A percentile compares a stretch with the other conserved stretches of the same genome.
phyloP scores from a whole-genome alignment of 345 rosid species.

The Aquilaria sinensis region DNA sequence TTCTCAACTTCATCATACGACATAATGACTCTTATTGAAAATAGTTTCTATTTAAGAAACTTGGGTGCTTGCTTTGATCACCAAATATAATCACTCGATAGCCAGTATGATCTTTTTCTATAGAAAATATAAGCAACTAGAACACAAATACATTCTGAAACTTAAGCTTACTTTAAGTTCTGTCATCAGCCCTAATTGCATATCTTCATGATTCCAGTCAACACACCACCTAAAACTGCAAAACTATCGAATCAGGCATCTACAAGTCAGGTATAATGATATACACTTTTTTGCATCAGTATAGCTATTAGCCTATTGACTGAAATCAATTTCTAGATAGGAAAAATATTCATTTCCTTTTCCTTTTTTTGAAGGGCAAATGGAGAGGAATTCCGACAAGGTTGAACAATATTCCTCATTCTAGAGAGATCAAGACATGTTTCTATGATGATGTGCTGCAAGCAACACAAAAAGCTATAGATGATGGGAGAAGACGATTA shows the following conservation, averaged over 20 bases:
- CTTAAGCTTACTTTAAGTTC: conserved; percentile 1
- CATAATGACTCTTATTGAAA: too few relatives aligned
- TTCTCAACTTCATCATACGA: too few relatives aligned
- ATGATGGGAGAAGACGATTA: conserved; percentile 62
- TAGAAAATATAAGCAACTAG: too few relatives aligned
- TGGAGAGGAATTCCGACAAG: conserved; percentile 97
- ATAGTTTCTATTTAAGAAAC: too few relatives aligned
- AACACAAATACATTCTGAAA: too few relatives aligned
- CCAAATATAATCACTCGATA: too few relatives aligned
- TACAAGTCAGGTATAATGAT: conserved; percentile 33
- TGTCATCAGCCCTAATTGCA: conserved; percentile 10
- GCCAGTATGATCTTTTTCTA: too few relatives aligned
- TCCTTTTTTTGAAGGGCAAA: conserved; percentile 46
- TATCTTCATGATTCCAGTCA: conserved; percentile 24
- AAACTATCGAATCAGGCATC: conserved; percentile 32
- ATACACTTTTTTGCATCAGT: background rate
- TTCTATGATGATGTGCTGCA: conserved; percentile 83
- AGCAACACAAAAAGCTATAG: conserved; percentile 68
- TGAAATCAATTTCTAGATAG: background rate
- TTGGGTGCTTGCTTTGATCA: too few relatives aligned
- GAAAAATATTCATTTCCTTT: conserved; percentile 20
- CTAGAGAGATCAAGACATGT: conserved; percentile 82
- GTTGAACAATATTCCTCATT: conserved; percentile 92
- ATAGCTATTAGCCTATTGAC: background rate
- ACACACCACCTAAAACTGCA: conserved; percentile 21